Base-by-base conservation (phyloP, 1,284 basidiomycete genomes). In the Leccinum solheimii region DNA sequence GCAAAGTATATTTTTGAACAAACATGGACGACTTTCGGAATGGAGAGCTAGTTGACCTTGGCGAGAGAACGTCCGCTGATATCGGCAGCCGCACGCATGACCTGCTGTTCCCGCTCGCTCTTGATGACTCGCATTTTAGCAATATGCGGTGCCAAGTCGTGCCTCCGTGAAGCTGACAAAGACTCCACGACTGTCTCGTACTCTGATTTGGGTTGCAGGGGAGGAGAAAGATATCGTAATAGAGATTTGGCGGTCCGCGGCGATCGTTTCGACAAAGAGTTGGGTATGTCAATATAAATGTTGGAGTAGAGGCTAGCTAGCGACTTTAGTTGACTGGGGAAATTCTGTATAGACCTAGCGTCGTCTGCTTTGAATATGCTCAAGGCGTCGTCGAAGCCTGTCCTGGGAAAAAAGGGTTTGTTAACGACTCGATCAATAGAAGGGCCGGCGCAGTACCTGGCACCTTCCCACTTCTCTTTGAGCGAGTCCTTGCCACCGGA, bases 391-490 rank as follows among this genome's bases (percentile, higher is more conserved):
- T 83, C 75, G 34, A 87, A 78, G 27, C 85, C 81, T 32, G 89
- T 88, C 63, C 84, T 85, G 64, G 26, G 23, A 61, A 63, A 36
- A 36, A 16, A 55, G 34, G 49, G 26, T 27, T 30, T n/a, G 21
- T 64, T 8, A 63, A 62, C 14, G 48, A 53, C 19, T 45, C 55
- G 50, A 36, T 21, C 16, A n/a, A 14, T n/a, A 23, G 13, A 19
- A 30, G 3, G 3, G 3, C 19, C 13, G 14, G 59, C 13, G 14
- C n/a, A 32, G 16, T 66, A 83, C 84, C 86, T 82, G 32, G 95
- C 88, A 10, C 97, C 97, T 58, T 97, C 92, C 97, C 97, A 99
- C 65, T 92, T 87, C 72, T 95, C 94, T 68, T 91, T 89, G 32
- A 84, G 81, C 1, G 85, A 73, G 70, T 97, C 88, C 62, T 87